phyloP scores from a whole-genome alignment of 1,284 basidiomycete genomes.

The Heterobasidion irregulare region DNA sequence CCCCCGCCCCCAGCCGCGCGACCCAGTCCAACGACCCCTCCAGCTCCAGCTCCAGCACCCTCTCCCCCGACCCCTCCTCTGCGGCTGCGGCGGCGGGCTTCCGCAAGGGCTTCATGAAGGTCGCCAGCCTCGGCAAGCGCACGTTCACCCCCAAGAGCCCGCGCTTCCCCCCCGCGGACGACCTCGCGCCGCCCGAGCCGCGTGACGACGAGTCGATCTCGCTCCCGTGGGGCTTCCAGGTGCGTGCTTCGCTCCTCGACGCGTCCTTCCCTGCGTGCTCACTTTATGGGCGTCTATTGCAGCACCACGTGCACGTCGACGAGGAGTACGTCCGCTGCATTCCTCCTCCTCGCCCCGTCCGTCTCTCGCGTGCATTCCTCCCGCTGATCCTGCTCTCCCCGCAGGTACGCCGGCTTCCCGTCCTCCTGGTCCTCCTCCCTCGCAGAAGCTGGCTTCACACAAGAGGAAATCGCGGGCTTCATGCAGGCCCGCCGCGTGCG shows the following conservation, averaged over 20 bases:
- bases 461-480: conserved; percentile 60
- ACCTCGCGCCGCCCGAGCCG: conserved; percentile 23
- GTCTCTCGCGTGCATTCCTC: background rate
- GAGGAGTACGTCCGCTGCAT: conserved; percentile 42
- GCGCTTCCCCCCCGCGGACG: conserved; percentile 21
- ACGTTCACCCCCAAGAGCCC: conserved; percentile 22
- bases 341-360: conserved; percentile 4
- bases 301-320: conserved; percentile 77
- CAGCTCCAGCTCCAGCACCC: background rate
- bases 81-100: conserved; percentile 25
- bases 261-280: conserved; percentile 6
- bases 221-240: conserved; percentile 69
- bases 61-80: conserved; percentile 12
- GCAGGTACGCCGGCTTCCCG: conserved; percentile 58
- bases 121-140: conserved; percentile 29
- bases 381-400: background rate
- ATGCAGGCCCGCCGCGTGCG: conserved; percentile 37
- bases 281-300: background rate
- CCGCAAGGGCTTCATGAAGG: conserved; percentile 41
- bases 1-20: conserved; percentile 22
- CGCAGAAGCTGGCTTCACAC: conserved; percentile 48
- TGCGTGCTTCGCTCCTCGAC: conserved; percentile 22
- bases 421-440: conserved; percentile 63
- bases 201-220: conserved; percentile 53
- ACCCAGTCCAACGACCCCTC: conserved; percentile 15